Conservation (phyloP, 2,329 filamentous ascomycete species). For the Fragosphaeria purpurea region DNA sequence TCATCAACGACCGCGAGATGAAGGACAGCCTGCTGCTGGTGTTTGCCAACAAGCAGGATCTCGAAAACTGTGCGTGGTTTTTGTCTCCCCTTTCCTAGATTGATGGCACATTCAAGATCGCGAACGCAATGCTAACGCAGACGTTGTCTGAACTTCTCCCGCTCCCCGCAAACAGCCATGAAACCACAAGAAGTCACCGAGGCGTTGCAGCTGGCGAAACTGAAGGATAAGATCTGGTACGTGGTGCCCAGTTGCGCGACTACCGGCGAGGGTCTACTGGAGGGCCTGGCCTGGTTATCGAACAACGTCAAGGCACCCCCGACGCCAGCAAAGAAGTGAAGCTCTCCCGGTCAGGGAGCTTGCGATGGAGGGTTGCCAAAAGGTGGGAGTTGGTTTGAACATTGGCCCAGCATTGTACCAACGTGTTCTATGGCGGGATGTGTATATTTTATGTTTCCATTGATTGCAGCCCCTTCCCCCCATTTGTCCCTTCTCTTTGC, state of each 20-base stretch:
- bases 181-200: conserved; percentile 72
- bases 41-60: conserved; percentile 98
- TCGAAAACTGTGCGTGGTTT: conserved; percentile 55
- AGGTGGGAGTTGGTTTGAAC: no score
- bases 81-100: neutral
- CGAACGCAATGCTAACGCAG: neutral
- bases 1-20: conserved; percentile 97
- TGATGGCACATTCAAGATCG: no score
- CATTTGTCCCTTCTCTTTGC: neutral
- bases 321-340: conserved; percentile 44
- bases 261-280: conserved; percentile 69
- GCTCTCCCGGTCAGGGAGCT: neutral
- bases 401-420: no score
- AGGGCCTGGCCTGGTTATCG: conserved; percentile 74
- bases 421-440: neutral
- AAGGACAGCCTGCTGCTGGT: conserved; percentile 89
- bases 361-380: no score
- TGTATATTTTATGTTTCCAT: neutral
- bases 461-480: neutral
- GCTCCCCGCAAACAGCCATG: conserved; percentile 46
- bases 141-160: neutral
- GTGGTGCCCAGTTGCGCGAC: conserved; percentile 77
- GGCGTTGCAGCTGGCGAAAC: conserved; percentile 61
- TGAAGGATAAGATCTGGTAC: conserved; percentile 79
- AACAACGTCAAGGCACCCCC: conserved; percentile 68